phyloP scores from a whole-genome alignment of 2,329 filamentous ascomycete genomes.

The Diaporthe sp. region DNA sequence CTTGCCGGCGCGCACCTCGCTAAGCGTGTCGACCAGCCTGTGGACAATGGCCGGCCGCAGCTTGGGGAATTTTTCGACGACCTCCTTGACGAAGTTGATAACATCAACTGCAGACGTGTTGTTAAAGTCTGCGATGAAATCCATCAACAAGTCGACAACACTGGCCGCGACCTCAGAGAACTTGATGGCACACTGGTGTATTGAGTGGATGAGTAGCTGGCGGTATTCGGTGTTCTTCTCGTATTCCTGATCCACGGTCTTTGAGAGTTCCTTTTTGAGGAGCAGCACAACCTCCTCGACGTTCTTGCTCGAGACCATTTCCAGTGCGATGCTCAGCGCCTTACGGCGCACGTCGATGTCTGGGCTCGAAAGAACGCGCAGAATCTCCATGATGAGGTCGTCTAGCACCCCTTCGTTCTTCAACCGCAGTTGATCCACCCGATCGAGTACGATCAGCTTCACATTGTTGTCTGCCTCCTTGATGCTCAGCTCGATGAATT shows the following conservation, averaged over 20 bases:
- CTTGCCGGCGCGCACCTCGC: conserved; percentile 95
- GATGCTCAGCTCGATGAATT: conserved; percentile 97
- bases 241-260: conserved; percentile 98
- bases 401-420: conserved; percentile 93
- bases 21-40: conserved; percentile 89
- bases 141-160: conserved; percentile 97
- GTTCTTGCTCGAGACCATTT: conserved; percentile 99
- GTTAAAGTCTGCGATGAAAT: conserved; percentile 98
- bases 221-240: conserved; percentile 98
- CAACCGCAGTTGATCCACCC: conserved; percentile 87
- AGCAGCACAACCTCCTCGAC: conserved; percentile 97
- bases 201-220: conserved; percentile 94
- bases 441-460: conserved; percentile 96
- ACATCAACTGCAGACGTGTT: conserved; percentile 97
- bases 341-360: conserved; percentile 97
- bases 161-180: conserved; percentile 98
- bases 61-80: conserved; percentile 97
- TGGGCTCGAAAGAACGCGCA: conserved; percentile 93
- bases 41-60: conserved; percentile 89
- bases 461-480: conserved; percentile 99
- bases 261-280: conserved; percentile 96
- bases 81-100: conserved; percentile 98
- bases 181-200: conserved; percentile 98
- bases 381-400: conserved; percentile 96
- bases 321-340: conserved; percentile 88